Base-by-base conservation (phyloP, 1,139 yeast genomes). In the Yamadazyma trypodendri region DNA sequence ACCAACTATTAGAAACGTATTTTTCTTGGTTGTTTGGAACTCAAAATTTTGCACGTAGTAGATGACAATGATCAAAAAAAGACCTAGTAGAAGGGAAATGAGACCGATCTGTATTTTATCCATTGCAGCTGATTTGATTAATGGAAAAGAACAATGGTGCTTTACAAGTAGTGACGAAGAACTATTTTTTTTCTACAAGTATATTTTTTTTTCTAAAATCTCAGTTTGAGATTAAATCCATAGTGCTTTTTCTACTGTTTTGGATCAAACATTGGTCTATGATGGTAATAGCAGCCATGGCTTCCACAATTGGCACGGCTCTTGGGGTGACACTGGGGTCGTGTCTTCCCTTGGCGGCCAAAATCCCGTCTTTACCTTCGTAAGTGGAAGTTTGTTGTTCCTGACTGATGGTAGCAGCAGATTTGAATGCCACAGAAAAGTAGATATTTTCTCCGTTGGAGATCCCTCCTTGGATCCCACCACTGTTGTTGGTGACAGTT, bases 271-370 rank as follows among this genome's bases (percentile, higher is more conserved):
- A 68, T 45, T 87, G 82, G 61, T 92, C 98, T 37, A 90, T 92
- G 49, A 92, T 66, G 2, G 88, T 97, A 50, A 94, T 72, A 7
- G 97, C 95, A 39, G 97, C 79, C 98, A 92, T 92, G 32, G 98
- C 88, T 68, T 92, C 98, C 32, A 92, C 97, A 56, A 92, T 92
- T 36, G 98, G 98, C 41, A 92, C 90, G 22, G 98, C 98, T 64
- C 98, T 81, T 47, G 98, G 98, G 11, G 95, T 95, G 39, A 92
- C 98, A 56, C 92, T 88, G 22, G 98, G 98, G 60, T 92, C 98
- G 58, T 92, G 98, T 72, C 98, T 84, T 43, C 98, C 98, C 61
- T 92, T 82, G 28, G 98, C 96, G 38, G 95, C 96, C 47, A 92
- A 75, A 13, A 84, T 79, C 55, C 98, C 98, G 32, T 69, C 77